These are phyloP conservation scores for Leccinum angustisporum DNA, from an alignment of 1,284 basidiomycete species.

Conservation along the genomic window DNA sequence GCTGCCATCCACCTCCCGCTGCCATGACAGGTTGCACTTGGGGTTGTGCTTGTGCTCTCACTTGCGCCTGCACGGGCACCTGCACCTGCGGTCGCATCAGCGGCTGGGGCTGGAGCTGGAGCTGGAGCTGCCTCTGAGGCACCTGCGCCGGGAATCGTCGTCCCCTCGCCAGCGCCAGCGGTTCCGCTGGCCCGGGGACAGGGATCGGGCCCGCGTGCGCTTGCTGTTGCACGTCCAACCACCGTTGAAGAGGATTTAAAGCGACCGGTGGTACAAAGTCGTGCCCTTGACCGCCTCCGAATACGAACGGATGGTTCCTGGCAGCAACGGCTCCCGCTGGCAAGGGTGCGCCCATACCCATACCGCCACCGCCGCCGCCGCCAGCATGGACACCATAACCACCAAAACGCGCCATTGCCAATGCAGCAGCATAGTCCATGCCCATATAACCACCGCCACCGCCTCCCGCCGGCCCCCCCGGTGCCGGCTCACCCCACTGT, in stretches of 20 bases:
- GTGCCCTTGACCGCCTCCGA: conserved; percentile 17
- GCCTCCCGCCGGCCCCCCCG: not conserved
- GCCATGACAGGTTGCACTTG: not conserved
- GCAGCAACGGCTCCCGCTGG: not conserved
- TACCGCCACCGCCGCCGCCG: not conserved
- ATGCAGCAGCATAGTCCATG: not conserved
- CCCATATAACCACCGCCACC: not conserved
- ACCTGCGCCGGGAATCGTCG: not conserved
- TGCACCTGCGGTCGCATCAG: not conserved
- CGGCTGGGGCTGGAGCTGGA: not conserved
- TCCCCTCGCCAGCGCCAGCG: not conserved
- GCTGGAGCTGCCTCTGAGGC: not conserved
- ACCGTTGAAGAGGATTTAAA: not conserved
- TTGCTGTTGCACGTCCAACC: not conserved
- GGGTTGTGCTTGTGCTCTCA: not conserved
- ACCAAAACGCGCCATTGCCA: not conserved
- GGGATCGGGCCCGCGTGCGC: not conserved
- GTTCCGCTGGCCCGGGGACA: conserved; percentile 1
- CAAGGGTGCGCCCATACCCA: not conserved
- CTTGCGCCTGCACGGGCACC: not conserved
- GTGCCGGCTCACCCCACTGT: too few species aligned
- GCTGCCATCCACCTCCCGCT: conserved; percentile 7
- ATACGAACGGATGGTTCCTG: conserved; percentile 10
- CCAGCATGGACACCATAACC: not conserved
- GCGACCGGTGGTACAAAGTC: conserved; percentile 6